A percentile compares a stretch with the other conserved stretches of the same genome.
These are phyloP conservation scores for Excoecaria agallocha DNA, from an alignment of 345 rosid genomes.

Conservation along the genomic window DNA sequence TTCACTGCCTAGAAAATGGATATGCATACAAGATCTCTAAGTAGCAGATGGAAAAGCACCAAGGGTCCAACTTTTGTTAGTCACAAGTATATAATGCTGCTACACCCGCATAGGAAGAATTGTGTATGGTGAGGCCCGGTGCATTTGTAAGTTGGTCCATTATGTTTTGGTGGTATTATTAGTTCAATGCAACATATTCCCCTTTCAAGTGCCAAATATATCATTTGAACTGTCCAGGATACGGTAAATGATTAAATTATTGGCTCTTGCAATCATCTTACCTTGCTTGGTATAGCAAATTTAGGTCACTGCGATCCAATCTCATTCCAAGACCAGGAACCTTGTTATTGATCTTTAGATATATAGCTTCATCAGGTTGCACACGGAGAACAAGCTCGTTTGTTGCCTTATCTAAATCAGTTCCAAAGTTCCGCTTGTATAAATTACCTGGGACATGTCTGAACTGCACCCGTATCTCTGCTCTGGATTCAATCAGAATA, in stretches of 20 bases:
- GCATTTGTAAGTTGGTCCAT: neutral
- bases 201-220: neutral
- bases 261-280: slow-evolving; percentile 14
- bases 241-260: neutral
- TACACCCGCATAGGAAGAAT: neutral
- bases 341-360: slow-evolving; percentile 91
- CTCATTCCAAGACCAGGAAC: slow-evolving; percentile 96
- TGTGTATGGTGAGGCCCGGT: neutral
- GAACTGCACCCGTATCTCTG: slow-evolving; percentile 91
- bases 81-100: neutral
- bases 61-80: neutral
- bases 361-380: slow-evolving; percentile 96
- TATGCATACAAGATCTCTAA: neutral
- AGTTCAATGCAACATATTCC: neutral
- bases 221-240: neutral
- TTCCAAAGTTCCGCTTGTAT: slow-evolving; percentile 66
- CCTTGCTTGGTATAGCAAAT: slow-evolving; percentile 72
- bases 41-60: neutral
- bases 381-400: slow-evolving; percentile 88
- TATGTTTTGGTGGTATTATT: neutral
- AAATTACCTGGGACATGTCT: slow-evolving; percentile 88
- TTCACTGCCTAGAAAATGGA: neutral
- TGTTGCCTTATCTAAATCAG: slow-evolving; percentile 73
- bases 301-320: slow-evolving; percentile 83
- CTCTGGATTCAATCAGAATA: slow-evolving; percentile 40